Conservation (phyloP, 805 yeast genomes). For the Candida orba region DNA sequence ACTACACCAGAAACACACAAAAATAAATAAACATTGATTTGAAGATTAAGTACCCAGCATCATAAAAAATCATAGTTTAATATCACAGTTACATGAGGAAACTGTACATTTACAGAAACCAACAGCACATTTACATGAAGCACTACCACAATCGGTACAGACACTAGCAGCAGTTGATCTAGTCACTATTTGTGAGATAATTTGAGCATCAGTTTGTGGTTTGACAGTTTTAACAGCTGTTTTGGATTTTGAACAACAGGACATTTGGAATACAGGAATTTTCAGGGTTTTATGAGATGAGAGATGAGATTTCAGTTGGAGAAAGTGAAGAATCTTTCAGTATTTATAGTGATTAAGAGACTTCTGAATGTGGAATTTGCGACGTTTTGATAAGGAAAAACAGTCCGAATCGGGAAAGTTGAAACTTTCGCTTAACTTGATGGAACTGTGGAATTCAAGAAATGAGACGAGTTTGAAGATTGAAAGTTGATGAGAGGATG, state of each 20-base stretch:
- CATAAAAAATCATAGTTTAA: conserved; percentile 12
- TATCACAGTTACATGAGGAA: conserved; percentile 18
- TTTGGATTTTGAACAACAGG: conserved; percentile 19
- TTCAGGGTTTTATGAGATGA: background rate
- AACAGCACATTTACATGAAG: conserved; percentile 23
- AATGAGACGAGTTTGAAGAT: no score
- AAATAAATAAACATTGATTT: background rate
- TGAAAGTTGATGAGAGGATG: no score
- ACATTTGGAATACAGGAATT: conserved; percentile 5
- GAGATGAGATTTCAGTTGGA: no score
- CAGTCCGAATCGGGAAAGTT: conserved; percentile 13
- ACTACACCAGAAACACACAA: background rate
- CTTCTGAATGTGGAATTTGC: no score
- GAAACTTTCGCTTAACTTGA: conserved; percentile 4
- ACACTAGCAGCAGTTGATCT: conserved; percentile 20
- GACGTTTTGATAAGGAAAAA: conserved; percentile 5
- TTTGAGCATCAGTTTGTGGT: background rate
- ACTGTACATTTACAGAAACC: conserved; percentile 21
- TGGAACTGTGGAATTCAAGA: background rate
- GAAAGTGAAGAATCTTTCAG: no score
- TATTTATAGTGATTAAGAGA: no score
- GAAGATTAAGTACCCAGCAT: background rate
- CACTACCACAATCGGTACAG: conserved; percentile 19
- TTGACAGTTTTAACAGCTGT: background rate
- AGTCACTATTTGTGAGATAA: conserved; percentile 18